These are phyloP conservation scores for Leishmania mexicana DNA, from an alignment of 208 protist species.

Conservation along the genomic window DNA sequence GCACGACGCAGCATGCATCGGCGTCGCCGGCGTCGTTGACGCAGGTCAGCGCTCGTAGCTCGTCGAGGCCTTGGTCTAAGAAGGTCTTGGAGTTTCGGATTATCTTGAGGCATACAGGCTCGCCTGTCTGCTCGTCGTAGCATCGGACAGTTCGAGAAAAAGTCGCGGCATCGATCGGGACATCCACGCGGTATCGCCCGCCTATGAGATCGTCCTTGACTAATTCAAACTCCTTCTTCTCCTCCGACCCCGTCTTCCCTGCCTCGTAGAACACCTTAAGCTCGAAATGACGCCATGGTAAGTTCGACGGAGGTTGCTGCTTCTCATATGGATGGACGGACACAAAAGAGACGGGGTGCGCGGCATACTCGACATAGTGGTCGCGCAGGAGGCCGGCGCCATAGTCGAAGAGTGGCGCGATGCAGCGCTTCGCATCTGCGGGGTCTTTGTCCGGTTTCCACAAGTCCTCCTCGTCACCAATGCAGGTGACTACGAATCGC, in stretches of 20 bases:
- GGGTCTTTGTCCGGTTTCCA: constrained; percentile 31
- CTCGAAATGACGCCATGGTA: constrained; percentile 46
- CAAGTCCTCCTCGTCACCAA: constrained; percentile 50
- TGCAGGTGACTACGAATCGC: constrained; percentile 39
- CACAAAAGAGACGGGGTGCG: constrained; percentile 35
- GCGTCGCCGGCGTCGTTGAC: constrained; percentile 78
- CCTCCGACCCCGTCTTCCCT: constrained; percentile 76
- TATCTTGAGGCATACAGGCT: constrained; percentile 92
- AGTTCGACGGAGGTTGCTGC: constrained; percentile 40
- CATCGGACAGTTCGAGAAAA: constrained; percentile 88
- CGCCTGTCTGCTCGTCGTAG: constrained; percentile 60
- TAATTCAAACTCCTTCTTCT: constrained; percentile 79
- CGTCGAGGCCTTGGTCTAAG: constrained; percentile 94
- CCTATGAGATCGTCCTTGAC: constrained; percentile 68
- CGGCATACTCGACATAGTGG: constrained; percentile 34
- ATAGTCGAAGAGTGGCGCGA: constrained; percentile 46
- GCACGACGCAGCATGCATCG: constrained; percentile 75
- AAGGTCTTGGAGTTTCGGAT: constrained; percentile 95
- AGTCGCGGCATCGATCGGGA: constrained; percentile 84
- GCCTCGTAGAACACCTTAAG: constrained; percentile 70
- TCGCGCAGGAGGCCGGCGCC: constrained; percentile 51
- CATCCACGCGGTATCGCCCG: constrained; percentile 86
- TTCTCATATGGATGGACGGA: constrained; percentile 56
- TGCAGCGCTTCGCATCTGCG: constrained; percentile 5
- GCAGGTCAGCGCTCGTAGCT: constrained; percentile 92